Percentiles rank a stretch among this genome's conserved stretches.
These are phyloP conservation scores for Drechslerella dactyloides DNA, from an alignment of 2,329 filamentous ascomycete species.

Conservation along the genomic window DNA sequence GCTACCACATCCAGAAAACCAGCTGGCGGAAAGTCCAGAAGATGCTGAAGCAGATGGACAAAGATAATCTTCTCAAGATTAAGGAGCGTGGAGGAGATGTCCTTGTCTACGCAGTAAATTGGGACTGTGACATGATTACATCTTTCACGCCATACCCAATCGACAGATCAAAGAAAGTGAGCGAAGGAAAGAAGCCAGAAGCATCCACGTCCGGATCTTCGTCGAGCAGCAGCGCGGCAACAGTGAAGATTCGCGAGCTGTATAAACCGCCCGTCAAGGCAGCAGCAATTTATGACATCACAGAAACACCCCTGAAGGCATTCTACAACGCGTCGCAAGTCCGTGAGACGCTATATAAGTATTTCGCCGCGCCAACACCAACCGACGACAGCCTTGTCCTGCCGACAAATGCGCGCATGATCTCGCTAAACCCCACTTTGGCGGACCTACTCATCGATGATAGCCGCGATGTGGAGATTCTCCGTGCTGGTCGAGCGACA, in stretches of 20 bases:
- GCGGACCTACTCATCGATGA: conserved; percentile 68
- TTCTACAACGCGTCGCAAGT: conserved; percentile 69
- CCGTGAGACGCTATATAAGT: conserved; percentile 65
- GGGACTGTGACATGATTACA: conserved; percentile 64
- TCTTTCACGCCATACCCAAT: conserved; percentile 69
- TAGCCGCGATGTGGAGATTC: conserved; percentile 63
- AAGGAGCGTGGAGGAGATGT: conserved; percentile 71
- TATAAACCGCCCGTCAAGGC: conserved; percentile 53
- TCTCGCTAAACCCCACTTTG: conserved; percentile 68
- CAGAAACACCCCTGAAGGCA: conserved; percentile 58
- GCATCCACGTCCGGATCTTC: conserved; percentile 2
- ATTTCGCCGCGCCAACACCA: conserved; percentile 62
- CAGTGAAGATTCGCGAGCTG: conserved; percentile 53
- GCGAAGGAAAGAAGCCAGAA: conserved; percentile 56
- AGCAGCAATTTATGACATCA: conserved; percentile 32
- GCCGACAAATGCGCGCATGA: conserved; percentile 66
- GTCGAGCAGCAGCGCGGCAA: conserved; percentile 25
- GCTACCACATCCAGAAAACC: conserved; percentile 69
- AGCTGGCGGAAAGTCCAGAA: conserved; percentile 74
- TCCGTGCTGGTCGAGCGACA: conserved; percentile 65
- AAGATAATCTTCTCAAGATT: conserved; percentile 67
- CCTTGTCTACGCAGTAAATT: conserved; percentile 70
- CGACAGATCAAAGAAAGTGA: conserved; percentile 57
- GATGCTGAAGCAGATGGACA: conserved; percentile 72
- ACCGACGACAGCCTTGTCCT: conserved; percentile 63